Evolutionary conservation across 345 rosid genomes (phyloP), one percentile per base, ranked within the genome.

Genomic region (Hevea brasiliensis): DNA sequence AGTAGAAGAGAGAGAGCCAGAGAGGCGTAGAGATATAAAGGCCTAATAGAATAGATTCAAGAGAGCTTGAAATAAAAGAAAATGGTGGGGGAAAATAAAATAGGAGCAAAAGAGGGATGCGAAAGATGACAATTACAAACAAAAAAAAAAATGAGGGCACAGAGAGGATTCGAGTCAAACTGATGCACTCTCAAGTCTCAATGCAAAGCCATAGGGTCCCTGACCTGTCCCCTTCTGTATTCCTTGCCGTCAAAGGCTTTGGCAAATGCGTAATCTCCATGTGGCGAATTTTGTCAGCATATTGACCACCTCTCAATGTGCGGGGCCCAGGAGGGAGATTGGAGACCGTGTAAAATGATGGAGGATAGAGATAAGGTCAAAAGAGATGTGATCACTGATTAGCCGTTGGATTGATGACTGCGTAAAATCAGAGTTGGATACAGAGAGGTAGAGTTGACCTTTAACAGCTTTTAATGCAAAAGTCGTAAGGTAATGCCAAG

Each of bases 401-500:
- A 81, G 81, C 86, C 89, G 90, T 85, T 83, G 71, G 87, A 81
- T 84, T 62, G 17, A 73, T 72, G 76, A 79, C 45, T 70, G 29
- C 55, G 64, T 71, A 65, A 79, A 75, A 64, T 66, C 1, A 23
- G 47, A 48, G 90, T 79, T 77, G 89, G 87, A 68, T 85, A 88
- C 88, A 84, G 85, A 72, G 76, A 66, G 87, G 84, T 29, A 74
- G 83, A 77, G 93, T 86, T 87, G 91, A 87, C 93, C 82, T 74
- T 60, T 74, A 32, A 24, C 78, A 67, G 65, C 80, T 81, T 87
- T 87, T 80, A 70, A 79, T 78, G 74, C 80, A 76, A 80, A 84
- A 74, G 85, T 70, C 82, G 45, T 45, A n/a, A 3, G 45, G 47
- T 12, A 68, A 67, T 21, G 44, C 15, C 18, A 3, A 5, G 17